Evolutionary conservation across 208 protist genomes (phyloP), one percentile per base, ranked within the genome.

Genomic region (Acanthamoeba royreba): DNA sequence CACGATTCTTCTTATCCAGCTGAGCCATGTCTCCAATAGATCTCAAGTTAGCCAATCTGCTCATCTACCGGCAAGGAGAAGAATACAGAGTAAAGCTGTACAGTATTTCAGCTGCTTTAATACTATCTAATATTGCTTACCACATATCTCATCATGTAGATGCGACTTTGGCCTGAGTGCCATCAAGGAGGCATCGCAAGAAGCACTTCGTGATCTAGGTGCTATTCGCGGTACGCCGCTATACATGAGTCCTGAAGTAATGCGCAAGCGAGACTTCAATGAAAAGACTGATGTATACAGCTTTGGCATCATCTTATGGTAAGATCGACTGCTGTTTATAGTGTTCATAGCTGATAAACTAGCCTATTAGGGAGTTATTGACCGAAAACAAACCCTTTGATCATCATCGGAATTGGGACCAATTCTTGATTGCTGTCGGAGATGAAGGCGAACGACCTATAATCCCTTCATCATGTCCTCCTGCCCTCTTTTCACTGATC

Each of bases 101-200:
- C 66, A 17, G 8, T 79, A n/a, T n/a, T 25, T 9, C 28, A 4
- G 19, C 11, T 7, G 0, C 1, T 43, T 25, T 79, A n/a, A n/a
- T n/a, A n/a, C n/a, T n/a, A n/a, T n/a, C n/a, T n/a, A n/a, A n/a
- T n/a, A n/a, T n/a, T n/a, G n/a, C n/a, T n/a, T n/a, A n/a, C n/a
- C n/a, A n/a, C n/a, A n/a, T n/a, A n/a, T n/a, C n/a, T n/a, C n/a
- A n/a, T n/a, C n/a, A n/a, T 42, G 52, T 31, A 63, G 45, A 52
- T 55, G 83, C 52, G 83, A 90, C 83, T 90, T 90, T 69, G 83
- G 83, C 28, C 83, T 90, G 83, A 90, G 83, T 38, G 83, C 83
- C 25, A 90, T 90, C 52, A 90, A 90, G 33, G 52, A 58, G 33
- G 19, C 74, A 4, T 69, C 83, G 33, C 83, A 69, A 17, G 52